Base-by-base conservation (phyloP, 768 basidiomycete species). In the Lentinula detonsa region DNA sequence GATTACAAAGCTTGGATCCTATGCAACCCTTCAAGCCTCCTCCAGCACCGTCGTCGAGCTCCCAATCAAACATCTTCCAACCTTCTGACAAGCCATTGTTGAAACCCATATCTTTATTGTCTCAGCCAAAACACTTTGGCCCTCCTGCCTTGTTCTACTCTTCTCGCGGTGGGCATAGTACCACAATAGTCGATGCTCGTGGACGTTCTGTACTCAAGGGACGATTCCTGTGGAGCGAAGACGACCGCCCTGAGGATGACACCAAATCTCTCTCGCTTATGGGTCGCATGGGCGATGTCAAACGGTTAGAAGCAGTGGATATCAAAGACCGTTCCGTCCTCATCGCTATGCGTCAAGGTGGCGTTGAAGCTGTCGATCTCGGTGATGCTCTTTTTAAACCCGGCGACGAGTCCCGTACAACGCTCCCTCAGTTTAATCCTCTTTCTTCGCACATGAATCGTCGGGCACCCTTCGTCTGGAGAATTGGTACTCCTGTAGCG, bases 81-180 rank as follows among this genome's bases (percentile, higher is more conserved):
- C 65, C 69, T 16, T 55, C 71, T 3, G 82, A 83, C 50, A 85
- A 83, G 61, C 85, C 88, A 1, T 72, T 93, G 0, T 76, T 93
- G 28, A 70, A 74, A 6, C 91, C 91, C 0, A 86, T 91, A 57
- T 93, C 92, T 16, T 78, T 94, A 5, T 76, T 94, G 18, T 69
- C 85, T 13, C 92, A 94, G 65, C 88, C 92, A 8, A 81, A 79
- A 42, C 91, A 91, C 69, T 94, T 91, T 66, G 92, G 92, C 0
- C 92, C 92, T 23, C 92, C 92, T 4, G 89, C 92, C 1, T 72
- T 94, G 16, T 94, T 94, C 74, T 94, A 82, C 71, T 92, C 91
- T 9, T 89, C 91, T 9, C 86, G 92, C n/a, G 92, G 92, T 21
- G 92, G 92, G 0, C 91, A 93, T 67, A 94, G 91, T 66, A 94